These are phyloP conservation scores for Luffa aegyptiaca DNA, from an alignment of 306 rosid genomes.

Conservation along the genomic window DNA sequence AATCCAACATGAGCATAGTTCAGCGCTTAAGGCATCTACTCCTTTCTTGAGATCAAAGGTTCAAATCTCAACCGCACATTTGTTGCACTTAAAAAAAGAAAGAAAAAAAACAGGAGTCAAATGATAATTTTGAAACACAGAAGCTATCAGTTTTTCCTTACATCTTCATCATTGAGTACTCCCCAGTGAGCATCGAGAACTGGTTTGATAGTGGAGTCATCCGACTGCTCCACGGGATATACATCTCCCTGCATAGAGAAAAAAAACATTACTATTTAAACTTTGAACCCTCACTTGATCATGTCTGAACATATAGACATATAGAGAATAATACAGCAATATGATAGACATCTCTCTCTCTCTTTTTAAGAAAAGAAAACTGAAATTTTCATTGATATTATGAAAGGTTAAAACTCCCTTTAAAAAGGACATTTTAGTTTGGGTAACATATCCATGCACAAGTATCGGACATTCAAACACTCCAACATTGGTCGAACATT, in stretches of 20 bases:
- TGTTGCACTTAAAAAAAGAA: too few species aligned
- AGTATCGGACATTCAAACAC: neutral
- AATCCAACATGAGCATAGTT: neutral
- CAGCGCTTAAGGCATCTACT: neutral
- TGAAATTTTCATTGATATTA: neutral
- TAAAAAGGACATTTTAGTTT: neutral
- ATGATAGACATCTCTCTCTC: neutral
- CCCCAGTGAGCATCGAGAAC: constrained; percentile 65
- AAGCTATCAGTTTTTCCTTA: constrained; percentile 15
- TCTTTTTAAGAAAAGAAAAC: neutral
- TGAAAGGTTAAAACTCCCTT: too few species aligned
- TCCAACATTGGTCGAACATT: neutral
- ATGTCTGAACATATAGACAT: neutral
- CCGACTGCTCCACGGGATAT: constrained; percentile 44
- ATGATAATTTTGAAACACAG: neutral
- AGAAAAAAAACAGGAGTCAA: neutral
- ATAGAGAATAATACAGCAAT: neutral
- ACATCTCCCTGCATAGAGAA: constrained; percentile 39
- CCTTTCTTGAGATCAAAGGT: neutral
- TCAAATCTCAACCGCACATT: too few species aligned
- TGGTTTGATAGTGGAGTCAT: constrained; percentile 19
- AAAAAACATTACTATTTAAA: neutral
- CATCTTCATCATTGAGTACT: constrained; percentile 45
- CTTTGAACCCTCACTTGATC: neutral
- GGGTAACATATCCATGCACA: neutral